Evolutionary conservation across 1,284 basidiomycete genomes (phyloP).

Genomic region (Malassezia sp.): DNA sequence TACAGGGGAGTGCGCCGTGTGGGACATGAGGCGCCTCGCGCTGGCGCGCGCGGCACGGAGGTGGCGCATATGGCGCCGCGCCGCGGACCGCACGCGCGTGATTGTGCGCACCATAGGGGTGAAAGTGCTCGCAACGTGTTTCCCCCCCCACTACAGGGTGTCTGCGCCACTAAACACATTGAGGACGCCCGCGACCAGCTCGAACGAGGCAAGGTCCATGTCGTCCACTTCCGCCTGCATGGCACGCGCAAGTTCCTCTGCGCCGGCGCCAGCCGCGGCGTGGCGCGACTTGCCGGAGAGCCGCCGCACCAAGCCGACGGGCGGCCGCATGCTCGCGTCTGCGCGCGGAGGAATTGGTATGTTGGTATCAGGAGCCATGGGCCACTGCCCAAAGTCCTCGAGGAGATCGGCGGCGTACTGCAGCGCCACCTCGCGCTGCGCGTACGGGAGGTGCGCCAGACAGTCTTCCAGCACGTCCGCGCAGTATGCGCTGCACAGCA

Average conservation of each 20-base stretch:
- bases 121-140: no score
- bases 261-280: conserved; percentile 7
- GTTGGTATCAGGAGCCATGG: conserved; percentile 42
- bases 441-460: conserved; percentile 38
- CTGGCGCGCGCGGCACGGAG: no score
- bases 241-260: conserved; percentile 29
- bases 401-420: conserved; percentile 37
- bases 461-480: conserved; percentile 45
- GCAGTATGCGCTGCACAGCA: conserved; percentile 35
- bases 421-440: conserved; percentile 32
- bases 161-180: conserved; percentile 34
- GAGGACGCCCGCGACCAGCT: conserved; percentile 39
- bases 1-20: no score
- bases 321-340: no score
- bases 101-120: no score
- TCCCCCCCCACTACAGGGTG: conserved; percentile 23
- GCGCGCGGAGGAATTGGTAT: no score
- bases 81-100: no score
- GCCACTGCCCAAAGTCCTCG: conserved; percentile 40
- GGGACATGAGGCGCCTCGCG: no score
- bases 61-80: no score
- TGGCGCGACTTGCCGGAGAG: no score
- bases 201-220: conserved; percentile 29
- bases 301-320: conserved; percentile 20
- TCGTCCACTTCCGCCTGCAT: conserved; percentile 28